phyloP scores from a whole-genome alignment of 2,329 filamentous ascomycete genomes.

The Daldinia sp. region DNA sequence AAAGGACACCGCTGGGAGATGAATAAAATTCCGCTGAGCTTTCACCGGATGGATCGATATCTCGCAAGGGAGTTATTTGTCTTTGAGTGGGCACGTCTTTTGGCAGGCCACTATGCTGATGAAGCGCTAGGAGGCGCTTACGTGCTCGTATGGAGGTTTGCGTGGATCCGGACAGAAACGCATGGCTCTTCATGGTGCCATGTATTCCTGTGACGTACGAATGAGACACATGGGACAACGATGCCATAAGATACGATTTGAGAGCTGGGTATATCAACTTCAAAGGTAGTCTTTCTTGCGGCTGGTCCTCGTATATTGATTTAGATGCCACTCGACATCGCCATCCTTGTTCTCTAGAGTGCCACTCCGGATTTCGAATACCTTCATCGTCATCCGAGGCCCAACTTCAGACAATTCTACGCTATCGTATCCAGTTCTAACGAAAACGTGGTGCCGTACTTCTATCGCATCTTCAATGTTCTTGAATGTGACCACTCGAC shows the following conservation, averaged over 20 bases:
- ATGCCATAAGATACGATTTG: not conserved
- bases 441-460: conserved; percentile 92
- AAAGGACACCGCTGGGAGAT: not conserved
- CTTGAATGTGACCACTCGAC: conserved; percentile 89
- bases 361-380: conserved; percentile 91
- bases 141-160: conserved; percentile 37
- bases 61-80: conserved; percentile 15
- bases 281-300: conserved; percentile 96
- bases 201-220: conserved; percentile 33
- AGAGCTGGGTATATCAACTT: conserved; percentile 38
- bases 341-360: conserved; percentile 94
- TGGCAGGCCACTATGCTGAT: conserved; percentile 27
- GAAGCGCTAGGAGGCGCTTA: conserved; percentile 29
- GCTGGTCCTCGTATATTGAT: conserved; percentile 91
- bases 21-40: not conserved
- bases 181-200: conserved; percentile 36
- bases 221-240: not conserved
- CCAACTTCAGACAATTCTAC: conserved; percentile 91
- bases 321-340: conserved; percentile 95
- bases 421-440: conserved; percentile 87
- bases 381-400: conserved; percentile 94
- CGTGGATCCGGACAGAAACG: conserved; percentile 35
- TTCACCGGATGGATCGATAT: conserved; percentile 19
- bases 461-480: conserved; percentile 95
- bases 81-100: conserved; percentile 27